Evolutionary conservation across 2,329 filamentous ascomycete species (phyloP).

Genomic region (Xylaria polymorpha): DNA sequence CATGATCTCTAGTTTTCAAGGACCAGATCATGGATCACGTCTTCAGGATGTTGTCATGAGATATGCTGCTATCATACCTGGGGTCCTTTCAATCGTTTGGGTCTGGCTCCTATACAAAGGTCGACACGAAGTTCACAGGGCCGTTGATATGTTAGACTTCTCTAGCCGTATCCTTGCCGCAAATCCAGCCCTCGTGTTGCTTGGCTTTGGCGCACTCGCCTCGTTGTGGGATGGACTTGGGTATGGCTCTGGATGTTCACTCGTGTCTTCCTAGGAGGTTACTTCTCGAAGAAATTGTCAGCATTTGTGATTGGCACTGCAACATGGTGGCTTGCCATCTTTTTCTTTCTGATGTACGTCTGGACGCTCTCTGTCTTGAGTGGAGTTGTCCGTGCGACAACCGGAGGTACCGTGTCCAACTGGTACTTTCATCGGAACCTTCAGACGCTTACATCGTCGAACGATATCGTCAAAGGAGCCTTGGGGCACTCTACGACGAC

Average conservation of each 20-base stretch:
- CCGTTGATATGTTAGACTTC: constrained; percentile 91
- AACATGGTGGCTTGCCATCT: constrained; percentile 95
- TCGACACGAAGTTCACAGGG: constrained; percentile 82
- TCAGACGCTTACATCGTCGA: constrained; percentile 79
- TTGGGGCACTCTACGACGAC: constrained; percentile 84
- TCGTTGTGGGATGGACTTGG: constrained; percentile 93
- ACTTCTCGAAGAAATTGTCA: constrained; percentile 72
- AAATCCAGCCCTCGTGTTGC: constrained; percentile 82
- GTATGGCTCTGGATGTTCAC: constrained; percentile 97
- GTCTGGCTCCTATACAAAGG: constrained; percentile 84
- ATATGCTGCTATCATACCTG: constrained; percentile 83
- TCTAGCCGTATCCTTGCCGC: constrained; percentile 86
- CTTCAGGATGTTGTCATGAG: constrained; percentile 92
- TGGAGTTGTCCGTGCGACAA: constrained; percentile 89
- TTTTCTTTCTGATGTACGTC: constrained; percentile 92
- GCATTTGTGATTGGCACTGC: constrained; percentile 85
- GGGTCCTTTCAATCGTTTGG: constrained; percentile 80
- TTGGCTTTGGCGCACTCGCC: constrained; percentile 83
- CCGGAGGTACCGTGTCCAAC: constrained; percentile 94
- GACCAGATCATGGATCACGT: constrained; percentile 76
- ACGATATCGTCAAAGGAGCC: constrained; percentile 84
- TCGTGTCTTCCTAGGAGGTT: constrained; percentile 91
- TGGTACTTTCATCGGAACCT: constrained; percentile 98
- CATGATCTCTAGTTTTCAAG: constrained; percentile 88
- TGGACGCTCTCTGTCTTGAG: constrained; percentile 92